Conservation (phyloP, 768 basidiomycete genomes). For the Russula sp. region DNA sequence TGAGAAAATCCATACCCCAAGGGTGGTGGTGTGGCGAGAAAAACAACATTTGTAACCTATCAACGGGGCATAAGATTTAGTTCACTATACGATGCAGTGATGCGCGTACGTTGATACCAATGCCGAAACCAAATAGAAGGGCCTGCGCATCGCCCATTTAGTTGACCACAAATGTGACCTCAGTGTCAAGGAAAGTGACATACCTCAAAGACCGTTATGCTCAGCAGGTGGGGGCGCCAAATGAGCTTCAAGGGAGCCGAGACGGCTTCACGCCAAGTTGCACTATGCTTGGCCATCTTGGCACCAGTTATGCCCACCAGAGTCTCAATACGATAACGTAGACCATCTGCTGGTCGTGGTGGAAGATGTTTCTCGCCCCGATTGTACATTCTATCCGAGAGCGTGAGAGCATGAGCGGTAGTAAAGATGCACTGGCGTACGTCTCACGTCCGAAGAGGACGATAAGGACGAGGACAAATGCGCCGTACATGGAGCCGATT, state of each 20-base stretch:
- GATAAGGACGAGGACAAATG: constrained; percentile 49
- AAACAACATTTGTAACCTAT: constrained; percentile 59
- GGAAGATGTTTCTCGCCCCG: constrained; percentile 39
- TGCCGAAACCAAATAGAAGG: constrained; percentile 54
- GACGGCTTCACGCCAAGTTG: constrained; percentile 42
- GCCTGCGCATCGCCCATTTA: constrained; percentile 30
- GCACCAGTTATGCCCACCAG: constrained; percentile 57
- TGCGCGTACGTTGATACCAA: constrained; percentile 48
- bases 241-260: constrained; percentile 43
- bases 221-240: constrained; percentile 56
- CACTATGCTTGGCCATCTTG: constrained; percentile 49
- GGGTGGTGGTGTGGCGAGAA: constrained; percentile 48
- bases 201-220: constrained; percentile 39
- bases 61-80: not conserved
- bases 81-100: not conserved
- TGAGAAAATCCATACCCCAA: constrained; percentile 45
- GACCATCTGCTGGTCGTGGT: constrained; percentile 23
- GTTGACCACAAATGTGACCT: not conserved
- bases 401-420: constrained; percentile 2
- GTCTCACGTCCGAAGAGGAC: constrained; percentile 59
- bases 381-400: constrained; percentile 48
- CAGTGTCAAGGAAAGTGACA: not conserved
- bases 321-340: constrained; percentile 49
- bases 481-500: constrained; percentile 52
- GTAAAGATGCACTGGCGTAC: constrained; percentile 30